Evolutionary conservation across 2,329 filamentous ascomycete genomes (phyloP).

Genomic region (Claviceps humidiphila): DNA sequence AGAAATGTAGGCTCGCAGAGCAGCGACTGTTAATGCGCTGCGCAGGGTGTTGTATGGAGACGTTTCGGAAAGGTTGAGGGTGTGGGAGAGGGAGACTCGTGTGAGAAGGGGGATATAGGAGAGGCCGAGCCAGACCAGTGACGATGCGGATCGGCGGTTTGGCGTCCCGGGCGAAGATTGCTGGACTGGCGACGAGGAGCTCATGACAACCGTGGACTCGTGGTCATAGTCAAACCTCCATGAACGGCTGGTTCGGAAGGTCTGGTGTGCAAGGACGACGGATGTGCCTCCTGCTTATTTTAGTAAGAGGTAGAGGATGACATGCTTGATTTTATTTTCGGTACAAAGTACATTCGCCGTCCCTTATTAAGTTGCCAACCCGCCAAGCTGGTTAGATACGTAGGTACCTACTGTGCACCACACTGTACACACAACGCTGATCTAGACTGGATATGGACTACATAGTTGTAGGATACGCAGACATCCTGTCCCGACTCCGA

Average conservation of each 20-base stretch:
- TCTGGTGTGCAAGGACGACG: no score
- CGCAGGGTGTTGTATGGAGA: constrained; percentile 66
- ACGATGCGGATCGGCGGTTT: neutral
- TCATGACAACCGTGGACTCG: neutral
- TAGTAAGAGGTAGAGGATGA: no score
- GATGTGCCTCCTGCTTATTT: no score
- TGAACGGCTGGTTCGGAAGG: neutral
- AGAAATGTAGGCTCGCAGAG: constrained; percentile 54
- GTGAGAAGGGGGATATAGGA: constrained; percentile 51
- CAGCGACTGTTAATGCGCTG: constrained; percentile 57
- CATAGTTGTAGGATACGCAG: no score
- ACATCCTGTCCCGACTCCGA: no score
- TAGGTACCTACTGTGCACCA: no score
- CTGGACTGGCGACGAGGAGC: neutral
- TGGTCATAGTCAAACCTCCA: neutral
- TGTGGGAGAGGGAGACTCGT: constrained; percentile 34
- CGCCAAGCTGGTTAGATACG: no score
- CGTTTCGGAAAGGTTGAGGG: constrained; percentile 54
- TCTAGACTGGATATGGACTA: no score
- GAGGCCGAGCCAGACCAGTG: constrained; percentile 29
- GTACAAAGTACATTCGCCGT: no score
- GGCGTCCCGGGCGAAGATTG: neutral
- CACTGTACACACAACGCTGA: no score
- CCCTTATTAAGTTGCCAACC: no score
- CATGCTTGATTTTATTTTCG: no score